Evolutionary conservation across 1,284 basidiomycete species (phyloP).

Genomic region (Polyporus tsugae): DNA sequence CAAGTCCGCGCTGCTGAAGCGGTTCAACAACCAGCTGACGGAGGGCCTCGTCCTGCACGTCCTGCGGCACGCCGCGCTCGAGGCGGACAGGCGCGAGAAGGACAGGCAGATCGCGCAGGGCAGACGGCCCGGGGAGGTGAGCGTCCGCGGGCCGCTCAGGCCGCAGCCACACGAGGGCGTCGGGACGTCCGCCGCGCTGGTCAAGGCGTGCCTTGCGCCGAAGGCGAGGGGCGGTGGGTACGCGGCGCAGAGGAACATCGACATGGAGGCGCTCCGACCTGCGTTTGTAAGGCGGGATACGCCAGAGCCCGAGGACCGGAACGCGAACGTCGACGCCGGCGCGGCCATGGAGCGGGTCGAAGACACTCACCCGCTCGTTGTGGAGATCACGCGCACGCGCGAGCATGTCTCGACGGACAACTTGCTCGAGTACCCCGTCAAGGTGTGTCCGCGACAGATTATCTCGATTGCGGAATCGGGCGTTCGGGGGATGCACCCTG

Average conservation of each 20-base stretch:
- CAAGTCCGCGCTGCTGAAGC: constrained; percentile 11
- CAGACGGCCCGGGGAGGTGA: constrained; percentile 20
- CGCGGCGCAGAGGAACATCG: constrained; percentile 24
- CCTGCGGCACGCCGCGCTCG: constrained; percentile 50
- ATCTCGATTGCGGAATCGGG: constrained; percentile 48
- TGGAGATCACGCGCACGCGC: constrained; percentile 34
- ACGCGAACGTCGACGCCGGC: constrained; percentile 17
- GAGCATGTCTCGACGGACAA: constrained; percentile 51
- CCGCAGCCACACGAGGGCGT: constrained; percentile 39
- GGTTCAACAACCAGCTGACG: constrained; percentile 40
- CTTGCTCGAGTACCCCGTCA: constrained; percentile 53
- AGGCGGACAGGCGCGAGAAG: constrained; percentile 48
- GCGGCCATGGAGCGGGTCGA: constrained; percentile 37
- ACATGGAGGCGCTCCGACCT: constrained; percentile 39
- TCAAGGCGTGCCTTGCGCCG: constrained; percentile 41
- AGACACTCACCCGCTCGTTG: constrained; percentile 43
- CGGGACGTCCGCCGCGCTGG: constrained; percentile 46
- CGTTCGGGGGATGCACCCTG: constrained; percentile 47
- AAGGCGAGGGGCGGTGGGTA: constrained; percentile 5
- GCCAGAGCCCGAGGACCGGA: constrained; percentile 11
- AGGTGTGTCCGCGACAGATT: constrained; percentile 50
- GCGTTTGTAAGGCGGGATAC: constrained; percentile 47
- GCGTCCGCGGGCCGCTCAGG: constrained; percentile 34
- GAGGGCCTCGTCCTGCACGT: constrained; percentile 49
- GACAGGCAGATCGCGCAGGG: constrained; percentile 34